phyloP scores from a whole-genome alignment of 768 basidiomycete genomes.

The Lepiota venenata region DNA sequence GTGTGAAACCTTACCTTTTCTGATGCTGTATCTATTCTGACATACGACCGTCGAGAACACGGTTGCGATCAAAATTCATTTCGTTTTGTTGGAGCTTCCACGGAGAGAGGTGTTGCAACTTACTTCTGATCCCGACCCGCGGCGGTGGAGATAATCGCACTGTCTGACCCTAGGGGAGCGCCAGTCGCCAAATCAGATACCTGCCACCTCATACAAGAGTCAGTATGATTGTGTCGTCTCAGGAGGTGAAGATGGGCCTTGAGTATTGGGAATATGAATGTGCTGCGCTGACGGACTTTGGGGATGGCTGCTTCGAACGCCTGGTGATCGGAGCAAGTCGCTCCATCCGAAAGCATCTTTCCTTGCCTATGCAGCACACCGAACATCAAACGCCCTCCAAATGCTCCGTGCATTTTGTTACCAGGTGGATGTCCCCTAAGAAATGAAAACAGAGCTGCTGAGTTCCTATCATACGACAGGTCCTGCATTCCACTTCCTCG shows the following conservation, averaged over 20 bases:
- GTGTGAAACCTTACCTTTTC: constrained; percentile 22
- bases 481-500: constrained; percentile 10
- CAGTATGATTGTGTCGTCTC: background rate
- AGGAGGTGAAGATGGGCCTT: background rate
- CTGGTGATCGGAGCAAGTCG: constrained; percentile 36
- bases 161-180: background rate
- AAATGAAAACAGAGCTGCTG: constrained; percentile 5
- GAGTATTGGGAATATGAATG: background rate
- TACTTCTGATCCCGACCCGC: constrained; percentile 31
- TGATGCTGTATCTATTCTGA: constrained; percentile 28
- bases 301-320: background rate
- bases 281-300: constrained; percentile 8
- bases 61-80: constrained; percentile 23
- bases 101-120: constrained; percentile 26
- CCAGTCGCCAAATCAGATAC: constrained; percentile 5
- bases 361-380: constrained; percentile 14
- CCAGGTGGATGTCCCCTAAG: constrained; percentile 6
- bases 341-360: constrained; percentile 18
- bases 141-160: constrained; percentile 30
- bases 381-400: constrained; percentile 6
- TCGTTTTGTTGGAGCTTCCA: constrained; percentile 25
- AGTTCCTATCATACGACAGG: constrained; percentile 1
- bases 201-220: background rate
- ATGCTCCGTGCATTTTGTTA: constrained; percentile 8
- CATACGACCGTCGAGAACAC: constrained; percentile 30